Conservation (phyloP, 257 asterid genomes). For the Agastache rugosa region DNA sequence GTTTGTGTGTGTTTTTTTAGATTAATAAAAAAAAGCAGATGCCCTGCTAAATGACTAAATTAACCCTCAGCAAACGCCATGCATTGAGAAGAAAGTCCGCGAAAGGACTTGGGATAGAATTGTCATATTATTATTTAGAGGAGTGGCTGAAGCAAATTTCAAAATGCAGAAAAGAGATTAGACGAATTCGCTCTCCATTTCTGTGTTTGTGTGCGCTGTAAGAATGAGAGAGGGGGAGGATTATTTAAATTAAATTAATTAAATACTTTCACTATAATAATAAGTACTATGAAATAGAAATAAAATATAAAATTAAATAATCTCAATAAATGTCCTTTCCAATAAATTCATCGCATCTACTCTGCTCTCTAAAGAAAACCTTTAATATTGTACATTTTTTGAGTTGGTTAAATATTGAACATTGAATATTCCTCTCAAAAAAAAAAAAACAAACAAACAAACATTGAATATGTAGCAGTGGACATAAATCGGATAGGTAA, state of each 20-base stretch:
- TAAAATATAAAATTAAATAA: not conserved
- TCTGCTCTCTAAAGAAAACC: not conserved
- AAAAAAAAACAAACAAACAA: too few relatives aligned
- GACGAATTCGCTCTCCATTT: not conserved
- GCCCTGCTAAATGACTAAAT: slow-evolving; percentile 20
- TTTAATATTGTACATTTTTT: not conserved
- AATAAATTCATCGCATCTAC: slow-evolving; percentile 12
- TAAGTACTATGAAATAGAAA: not conserved
- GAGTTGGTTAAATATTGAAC: not conserved
- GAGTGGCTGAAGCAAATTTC: slow-evolving; percentile 41
- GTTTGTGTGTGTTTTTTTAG: not conserved
- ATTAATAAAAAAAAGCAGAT: not conserved
- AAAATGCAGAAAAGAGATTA: not conserved
- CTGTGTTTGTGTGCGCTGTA: not conserved
- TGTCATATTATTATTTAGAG: slow-evolving; percentile 11
- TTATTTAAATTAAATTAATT: too few relatives aligned
- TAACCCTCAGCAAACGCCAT: slow-evolving; percentile 25
- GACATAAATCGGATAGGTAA: not conserved
- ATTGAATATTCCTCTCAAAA: too few relatives aligned
- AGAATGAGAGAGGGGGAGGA: too few relatives aligned
- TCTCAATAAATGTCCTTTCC: not conserved
- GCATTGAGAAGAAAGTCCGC: not conserved
- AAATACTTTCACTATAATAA: not conserved
- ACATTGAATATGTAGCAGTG: not conserved
- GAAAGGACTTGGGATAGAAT: slow-evolving; percentile 9